Base-by-base conservation (phyloP, 2,329 filamentous ascomycete genomes). In the Diaporthe aspalathi region DNA sequence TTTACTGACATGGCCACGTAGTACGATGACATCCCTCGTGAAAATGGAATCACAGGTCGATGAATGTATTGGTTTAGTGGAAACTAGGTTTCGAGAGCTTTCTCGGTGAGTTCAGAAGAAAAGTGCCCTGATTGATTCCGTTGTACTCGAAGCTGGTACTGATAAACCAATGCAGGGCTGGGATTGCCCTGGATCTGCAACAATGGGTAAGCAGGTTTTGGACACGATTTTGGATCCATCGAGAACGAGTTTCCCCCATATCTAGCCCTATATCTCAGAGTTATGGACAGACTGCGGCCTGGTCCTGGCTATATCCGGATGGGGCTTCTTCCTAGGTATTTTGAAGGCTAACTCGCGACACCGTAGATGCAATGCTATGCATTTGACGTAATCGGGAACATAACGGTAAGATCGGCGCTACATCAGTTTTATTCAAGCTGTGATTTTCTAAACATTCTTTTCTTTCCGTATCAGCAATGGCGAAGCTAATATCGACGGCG, bases 371-470 rank as follows among this genome's bases (percentile, higher is more conserved):
- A 69, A 49, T 72, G 66, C 56, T 72, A 69, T 47, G 70, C 70
- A 2, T 68, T 72, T 16, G 70, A 72, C 32, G 70, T 72, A 17
- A 72, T 72, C 38, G 66, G 66, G 20, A 54, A 62, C 20, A 72
- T 72, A 43, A 72, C 70, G 22, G 60, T 63, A 35, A 49, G 57
- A 12, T 9, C 29, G 38, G 20, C 12, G 6, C 12, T 49, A n/a
- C 24, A 5, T 22, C 2, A 7, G 6, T 38, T 38, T 11, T 38
- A 8, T 38, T 11, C 6, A 12, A 38, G 6, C 35, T 9, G 35
- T 2, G 12, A 38, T 38, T 38, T 9, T 38, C 35, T 11, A 38
- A 38, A 38, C 8, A 12, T 2, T 35, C 32, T 35, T 9, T 12
- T 32, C 32, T 32, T 32, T 32, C 5, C 32, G 32, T 32, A 32